Evolutionary conservation across 2,329 filamentous ascomycete species (phyloP).

Genomic region (Cladosporium velox): DNA sequence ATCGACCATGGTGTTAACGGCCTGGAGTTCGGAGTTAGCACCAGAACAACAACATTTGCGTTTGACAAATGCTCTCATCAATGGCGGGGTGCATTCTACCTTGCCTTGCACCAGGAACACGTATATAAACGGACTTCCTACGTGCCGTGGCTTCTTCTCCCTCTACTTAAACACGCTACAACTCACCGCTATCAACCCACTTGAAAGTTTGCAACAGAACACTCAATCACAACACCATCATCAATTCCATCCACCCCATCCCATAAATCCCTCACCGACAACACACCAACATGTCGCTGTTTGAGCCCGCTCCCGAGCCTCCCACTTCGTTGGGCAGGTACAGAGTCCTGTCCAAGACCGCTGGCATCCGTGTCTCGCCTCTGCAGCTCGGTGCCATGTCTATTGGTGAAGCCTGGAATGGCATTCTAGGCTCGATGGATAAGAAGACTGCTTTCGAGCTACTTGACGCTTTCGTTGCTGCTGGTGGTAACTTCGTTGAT

Average conservation of each 20-base stretch:
- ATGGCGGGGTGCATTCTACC: background rate
- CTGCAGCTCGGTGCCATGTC: slow-evolving; percentile 63
- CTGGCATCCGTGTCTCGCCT: slow-evolving; percentile 50
- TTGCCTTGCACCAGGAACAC: background rate
- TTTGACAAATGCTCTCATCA: slow-evolving; percentile 2
- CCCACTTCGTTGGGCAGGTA: slow-evolving; percentile 60
- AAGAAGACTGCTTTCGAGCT: slow-evolving; percentile 64
- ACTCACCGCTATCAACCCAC: background rate
- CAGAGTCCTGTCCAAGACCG: slow-evolving; percentile 53
- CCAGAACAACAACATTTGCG: background rate
- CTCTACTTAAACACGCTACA: background rate
- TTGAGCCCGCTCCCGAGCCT: slow-evolving; percentile 16
- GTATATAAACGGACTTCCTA: background rate
- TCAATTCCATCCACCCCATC: background rate
- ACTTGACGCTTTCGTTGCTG: slow-evolving; percentile 65
- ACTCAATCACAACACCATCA: background rate
- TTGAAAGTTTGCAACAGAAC: background rate
- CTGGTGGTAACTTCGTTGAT: slow-evolving; percentile 74
- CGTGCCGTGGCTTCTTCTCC: background rate
- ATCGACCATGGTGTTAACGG: slow-evolving; percentile 3
- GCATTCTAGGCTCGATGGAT: slow-evolving; percentile 64
- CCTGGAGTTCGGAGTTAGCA: background rate
- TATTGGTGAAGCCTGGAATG: slow-evolving; percentile 61
- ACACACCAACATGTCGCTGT: slow-evolving; percentile 8
- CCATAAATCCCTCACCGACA: background rate